Evolutionary conservation across 1,139 yeast species (phyloP).

Genomic region (Kodamaea derodonti): DNA sequence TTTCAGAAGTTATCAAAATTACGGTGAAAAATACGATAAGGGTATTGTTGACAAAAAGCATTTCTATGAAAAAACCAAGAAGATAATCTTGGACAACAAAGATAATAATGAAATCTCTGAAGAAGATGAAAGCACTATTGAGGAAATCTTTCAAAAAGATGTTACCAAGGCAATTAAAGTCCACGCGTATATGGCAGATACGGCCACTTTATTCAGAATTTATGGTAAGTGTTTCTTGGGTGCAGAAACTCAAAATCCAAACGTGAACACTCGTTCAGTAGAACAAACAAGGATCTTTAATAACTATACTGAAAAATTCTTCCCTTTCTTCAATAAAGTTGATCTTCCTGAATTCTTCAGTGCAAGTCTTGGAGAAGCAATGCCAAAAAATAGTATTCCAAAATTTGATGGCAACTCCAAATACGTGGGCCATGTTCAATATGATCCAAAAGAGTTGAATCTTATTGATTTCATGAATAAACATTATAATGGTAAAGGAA

Average conservation of each 20-base stretch:
- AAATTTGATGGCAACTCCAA: slow-evolving; percentile 6
- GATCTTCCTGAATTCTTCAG: slow-evolving; percentile 23
- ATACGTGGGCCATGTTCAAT: slow-evolving; percentile 3
- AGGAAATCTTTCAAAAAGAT: slow-evolving; percentile 13
- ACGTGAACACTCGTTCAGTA: slow-evolving; percentile 4
- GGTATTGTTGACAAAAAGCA: slow-evolving; percentile 21
- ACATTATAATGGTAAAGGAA: slow-evolving; percentile 34
- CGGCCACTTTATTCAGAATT: slow-evolving; percentile 27
- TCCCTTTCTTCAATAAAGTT: slow-evolving; percentile 25
- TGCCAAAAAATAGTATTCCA: slow-evolving; percentile 11
- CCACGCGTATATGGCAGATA: slow-evolving; percentile 37
- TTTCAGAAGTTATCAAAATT: slow-evolving; percentile 15
- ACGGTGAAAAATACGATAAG: slow-evolving; percentile 24
- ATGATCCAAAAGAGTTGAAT: slow-evolving; percentile 12
- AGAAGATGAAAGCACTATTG: slow-evolving; percentile 19
- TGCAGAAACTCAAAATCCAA: slow-evolving; percentile 1
- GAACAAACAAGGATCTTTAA: slow-evolving; percentile 11
- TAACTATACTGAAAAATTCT: slow-evolving; percentile 21
- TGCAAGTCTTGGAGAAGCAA: slow-evolving; percentile 5
- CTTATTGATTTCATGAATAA: slow-evolving; percentile 19
- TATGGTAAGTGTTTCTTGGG: slow-evolving; percentile 36
- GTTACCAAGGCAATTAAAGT: slow-evolving; percentile 21
- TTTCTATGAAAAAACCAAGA: slow-evolving; percentile 13
- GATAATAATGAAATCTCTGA: slow-evolving; percentile 11
- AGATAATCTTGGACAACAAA: slow-evolving; percentile 10